Base-by-base conservation (phyloP, 129 eudicot genomes). In the Lonicera japonica region DNA sequence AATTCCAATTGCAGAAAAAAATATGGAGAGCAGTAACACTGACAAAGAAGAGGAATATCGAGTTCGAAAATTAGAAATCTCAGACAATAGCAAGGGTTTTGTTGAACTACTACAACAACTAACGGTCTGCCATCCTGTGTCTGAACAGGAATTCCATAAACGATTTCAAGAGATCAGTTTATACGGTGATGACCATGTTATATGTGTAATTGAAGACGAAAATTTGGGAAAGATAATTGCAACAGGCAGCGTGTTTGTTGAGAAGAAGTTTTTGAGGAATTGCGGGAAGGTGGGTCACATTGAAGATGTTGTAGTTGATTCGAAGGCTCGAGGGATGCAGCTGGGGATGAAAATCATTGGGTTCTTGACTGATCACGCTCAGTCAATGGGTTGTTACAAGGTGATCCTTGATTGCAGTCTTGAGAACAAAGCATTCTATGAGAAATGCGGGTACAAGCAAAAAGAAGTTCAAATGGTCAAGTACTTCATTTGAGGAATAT, bases 281-380 rank as follows among this genome's bases (percentile, higher is more conserved):
- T 90, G 97, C 57, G 80, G 86, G 59, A 83, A 86, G 68, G 94
- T 70, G 9, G 97, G 97, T 21, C 97, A 90, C 51, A 79, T 90
- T 6, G 97, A 90, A 71, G 95, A 90, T 54, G 82, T 86, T 19
- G 97, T 90, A 68, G 95, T 90, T 0, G 97, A 86, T 73, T 83
- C 94, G 16, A 59, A 72, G 20, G 74, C 75, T 8, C 63, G 95
- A 67, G 97, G 97, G 43, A 55, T 80, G 89, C 86, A 81, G 13
- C 54, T 90, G 56, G 97, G 97, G 56, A 90, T 86, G 84, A 90
- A 83, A 46, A 71, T 90, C 2, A 64, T 82, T 2, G 73, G 54
- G 55, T 90, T 74, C 71, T 87, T 86, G 21, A 60, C 67, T 0
- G 83, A 81, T 64, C 95, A 90, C 82, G 94, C 95, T 70, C 74